These are phyloP conservation scores for Candolleomyces efflorescens DNA, from an alignment of 768 basidiomycete genomes.

Conservation along the genomic window DNA sequence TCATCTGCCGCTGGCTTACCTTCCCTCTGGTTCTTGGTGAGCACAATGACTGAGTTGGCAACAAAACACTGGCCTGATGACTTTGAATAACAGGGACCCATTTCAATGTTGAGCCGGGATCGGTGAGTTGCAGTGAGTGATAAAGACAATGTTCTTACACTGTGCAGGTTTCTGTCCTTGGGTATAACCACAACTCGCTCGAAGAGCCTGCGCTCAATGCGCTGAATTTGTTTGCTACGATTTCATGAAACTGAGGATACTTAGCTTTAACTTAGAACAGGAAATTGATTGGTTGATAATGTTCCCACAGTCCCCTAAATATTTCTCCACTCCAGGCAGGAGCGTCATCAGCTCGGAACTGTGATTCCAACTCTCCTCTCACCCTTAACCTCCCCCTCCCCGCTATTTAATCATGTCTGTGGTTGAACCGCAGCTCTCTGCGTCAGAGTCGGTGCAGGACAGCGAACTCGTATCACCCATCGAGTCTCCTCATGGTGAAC, in stretches of 20 bases:
- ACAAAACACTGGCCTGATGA: not conserved
- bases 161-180: constrained; percentile 66
- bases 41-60: not conserved
- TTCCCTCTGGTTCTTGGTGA: constrained; percentile 27
- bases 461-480: constrained; percentile 11
- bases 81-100: not conserved
- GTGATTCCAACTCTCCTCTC: constrained; percentile 2
- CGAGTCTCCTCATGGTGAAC: constrained; percentile 26
- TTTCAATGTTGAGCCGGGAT: constrained; percentile 83
- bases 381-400: not conserved
- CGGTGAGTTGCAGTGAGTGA: constrained; percentile 39
- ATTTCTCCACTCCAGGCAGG: not conserved
- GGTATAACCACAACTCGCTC: constrained; percentile 80
- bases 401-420: constrained; percentile 22
- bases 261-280: not conserved
- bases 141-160: not conserved
- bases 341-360: constrained; percentile 8
- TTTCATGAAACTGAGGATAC: constrained; percentile 9
- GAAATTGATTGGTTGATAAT: not conserved
- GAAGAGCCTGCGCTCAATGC: constrained; percentile 75
- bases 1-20: constrained; percentile 26
- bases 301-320: constrained; percentile 24
- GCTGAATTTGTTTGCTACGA: constrained; percentile 53
- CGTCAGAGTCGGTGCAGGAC: constrained; percentile 14
- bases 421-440: constrained; percentile 17